Evolutionary conservation across 169 alveolate species (phyloP), one percentile per base, ranked within the genome.

Genomic region (Plasmodium ovale): DNA sequence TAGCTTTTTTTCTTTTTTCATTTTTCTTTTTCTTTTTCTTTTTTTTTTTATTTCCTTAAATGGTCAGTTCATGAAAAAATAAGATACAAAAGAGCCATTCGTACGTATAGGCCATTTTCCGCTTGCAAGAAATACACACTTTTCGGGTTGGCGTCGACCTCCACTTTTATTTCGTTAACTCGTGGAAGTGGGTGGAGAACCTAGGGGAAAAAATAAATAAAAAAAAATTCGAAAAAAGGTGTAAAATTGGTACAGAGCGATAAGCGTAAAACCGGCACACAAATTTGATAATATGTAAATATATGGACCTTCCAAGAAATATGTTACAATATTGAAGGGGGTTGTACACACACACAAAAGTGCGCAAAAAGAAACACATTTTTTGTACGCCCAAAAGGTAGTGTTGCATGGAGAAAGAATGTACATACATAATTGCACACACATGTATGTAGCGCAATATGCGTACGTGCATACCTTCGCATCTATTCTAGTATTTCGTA

Each of bases 121-220:
- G 97, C 97, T 92, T 95, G 97, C 27, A 87, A 56, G 53, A 95
- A 95, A 93, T 93, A 95, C 3, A 93, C 93, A 33, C 94, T 89
- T 49, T 93, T 71, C 10, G 72, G 89, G 60, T 92, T 93, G 16
- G 47, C 29, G 69, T 95, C 97, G 31, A 94, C 93, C 3, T 91
- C 96, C 3, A 79, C 54, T 14, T 94, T 85, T 59, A 95, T 69
- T 92, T 95, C 97, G 59, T 88, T 92, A 47, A 92, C 92, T 58
- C 97, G 94, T 37, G 97, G 97, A 19, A 95, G 94, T 14, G 97
- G 97, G 59, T 95, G 97, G 62, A 92, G 72, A n/a, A 92, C 85
- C 95, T 92, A 82, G 23, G 44, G 51, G 51, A 33, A 27, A 31
- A 74, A 27, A n/a, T 7, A 51, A 23, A 33, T 9, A 54, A 33